phyloP scores from a whole-genome alignment of 2,329 filamentous ascomycete species.

The Biscogniauxia marginata region DNA sequence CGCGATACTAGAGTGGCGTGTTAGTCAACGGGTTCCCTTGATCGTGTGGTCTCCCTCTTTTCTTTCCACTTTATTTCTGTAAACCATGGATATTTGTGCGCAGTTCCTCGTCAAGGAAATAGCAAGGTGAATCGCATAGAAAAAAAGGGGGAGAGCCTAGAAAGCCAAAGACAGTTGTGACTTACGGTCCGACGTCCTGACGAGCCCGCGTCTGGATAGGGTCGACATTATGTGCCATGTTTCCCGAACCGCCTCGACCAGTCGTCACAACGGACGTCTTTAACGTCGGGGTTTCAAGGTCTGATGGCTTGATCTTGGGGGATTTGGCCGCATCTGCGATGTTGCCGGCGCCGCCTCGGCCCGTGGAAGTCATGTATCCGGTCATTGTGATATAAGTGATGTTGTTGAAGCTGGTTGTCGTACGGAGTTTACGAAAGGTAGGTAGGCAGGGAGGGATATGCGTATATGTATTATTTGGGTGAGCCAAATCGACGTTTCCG shows the following conservation, averaged over 20 bases:
- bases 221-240: slow-evolving; percentile 77
- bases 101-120: too few species aligned
- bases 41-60: too few species aligned
- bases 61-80: too few species aligned
- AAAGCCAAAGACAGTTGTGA: slow-evolving; percentile 27
- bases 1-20: slow-evolving; percentile 39
- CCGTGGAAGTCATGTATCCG: slow-evolving; percentile 57
- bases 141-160: slow-evolving; percentile 14
- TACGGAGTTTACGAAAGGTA: background rate
- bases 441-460: background rate
- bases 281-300: slow-evolving; percentile 79
- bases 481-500: too few species aligned
- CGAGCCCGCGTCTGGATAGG: slow-evolving; percentile 70
- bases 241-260: slow-evolving; percentile 82
- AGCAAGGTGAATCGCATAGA: too few species aligned
- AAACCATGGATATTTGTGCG: slow-evolving; percentile 1
- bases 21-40: background rate
- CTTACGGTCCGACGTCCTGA: slow-evolving; percentile 78
- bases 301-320: slow-evolving; percentile 51
- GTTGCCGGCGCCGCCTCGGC: slow-evolving; percentile 78
- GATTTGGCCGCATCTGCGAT: slow-evolving; percentile 56
- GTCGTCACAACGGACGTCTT: slow-evolving; percentile 85
- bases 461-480: too few species aligned
- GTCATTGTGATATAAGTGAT: slow-evolving; percentile 34
- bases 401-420: background rate